Percentiles rank a stretch among this genome's conserved stretches.
Conservation (phyloP, 257 asterid species). For the Marsdenia floribunda region DNA sequence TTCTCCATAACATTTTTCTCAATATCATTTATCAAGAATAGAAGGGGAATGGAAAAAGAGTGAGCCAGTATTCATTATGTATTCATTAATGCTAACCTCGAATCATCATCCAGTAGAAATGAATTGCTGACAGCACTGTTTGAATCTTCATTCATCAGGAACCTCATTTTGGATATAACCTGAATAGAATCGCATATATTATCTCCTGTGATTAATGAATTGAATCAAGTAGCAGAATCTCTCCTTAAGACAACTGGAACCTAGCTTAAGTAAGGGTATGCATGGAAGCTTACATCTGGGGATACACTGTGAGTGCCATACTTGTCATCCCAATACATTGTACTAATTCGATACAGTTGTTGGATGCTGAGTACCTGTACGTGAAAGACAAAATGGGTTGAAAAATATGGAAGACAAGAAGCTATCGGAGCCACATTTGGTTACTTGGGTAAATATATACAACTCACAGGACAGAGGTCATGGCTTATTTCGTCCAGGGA, state of each 20-base stretch:
- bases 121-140: conserved; percentile 92
- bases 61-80: background rate
- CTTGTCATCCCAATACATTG: conserved; percentile 99
- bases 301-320: conserved; percentile 96
- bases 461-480: conserved; percentile 79
- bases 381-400: conserved; percentile 12
- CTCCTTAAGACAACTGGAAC: conserved; percentile 29
- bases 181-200: conserved; percentile 21
- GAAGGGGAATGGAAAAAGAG: background rate
- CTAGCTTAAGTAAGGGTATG: conserved; percentile 34
- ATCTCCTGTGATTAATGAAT: conserved; percentile 6
- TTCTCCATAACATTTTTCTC: background rate
- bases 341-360: conserved; percentile 90
- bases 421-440: background rate
- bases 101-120: conserved; percentile 92
- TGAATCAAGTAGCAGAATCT: conserved; percentile 12
- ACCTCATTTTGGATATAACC: conserved; percentile 95
- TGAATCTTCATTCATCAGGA: conserved; percentile 91
- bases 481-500: conserved; percentile 84
- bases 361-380: conserved; percentile 89
- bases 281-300: conserved; percentile 68
- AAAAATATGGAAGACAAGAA: conserved; percentile 5
- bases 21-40: background rate
- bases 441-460: conserved; percentile 10
- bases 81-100: conserved; percentile 53